Evolutionary conservation across 2,329 filamentous ascomycete genomes (phyloP).

Genomic region (Colletotrichum tabaci): DNA sequence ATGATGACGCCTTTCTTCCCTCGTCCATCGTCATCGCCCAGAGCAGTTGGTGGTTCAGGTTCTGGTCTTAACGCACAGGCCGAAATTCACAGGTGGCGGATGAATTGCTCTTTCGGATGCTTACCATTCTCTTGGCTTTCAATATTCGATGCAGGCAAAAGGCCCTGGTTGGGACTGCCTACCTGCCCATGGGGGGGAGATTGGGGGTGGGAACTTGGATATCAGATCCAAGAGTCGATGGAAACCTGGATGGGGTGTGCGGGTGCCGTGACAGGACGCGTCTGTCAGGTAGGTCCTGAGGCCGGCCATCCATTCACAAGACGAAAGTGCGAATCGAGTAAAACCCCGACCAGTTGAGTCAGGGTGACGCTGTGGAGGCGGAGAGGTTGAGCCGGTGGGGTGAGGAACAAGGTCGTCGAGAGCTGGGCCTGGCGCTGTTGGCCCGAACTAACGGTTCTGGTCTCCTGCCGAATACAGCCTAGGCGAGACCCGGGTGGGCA

Average conservation of each 20-base stretch:
- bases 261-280: not conserved
- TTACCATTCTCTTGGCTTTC: slow-evolving; percentile 4
- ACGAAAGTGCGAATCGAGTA: not conserved
- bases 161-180: not conserved
- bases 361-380: not conserved
- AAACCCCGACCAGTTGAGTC: not conserved
- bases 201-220: not conserved
- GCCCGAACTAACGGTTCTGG: slow-evolving; percentile 18
- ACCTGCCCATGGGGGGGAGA: not conserved
- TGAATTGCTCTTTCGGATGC: not conserved
- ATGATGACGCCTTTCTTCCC: not conserved
- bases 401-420: not conserved
- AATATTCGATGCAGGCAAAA: not conserved
- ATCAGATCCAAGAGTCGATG: not conserved
- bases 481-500: not conserved
- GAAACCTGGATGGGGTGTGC: slow-evolving; percentile 17
- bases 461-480: slow-evolving; percentile 30
- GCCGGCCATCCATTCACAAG: not conserved
- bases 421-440: slow-evolving; percentile 6
- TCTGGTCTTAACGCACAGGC: not conserved
- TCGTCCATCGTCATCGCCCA: slow-evolving; percentile 3
- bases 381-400: slow-evolving; percentile 2
- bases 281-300: not conserved
- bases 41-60: not conserved
- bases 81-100: not conserved